Conservation (phyloP, 208 protist genomes). For the Acanthamoeba lenticulata region DNA sequence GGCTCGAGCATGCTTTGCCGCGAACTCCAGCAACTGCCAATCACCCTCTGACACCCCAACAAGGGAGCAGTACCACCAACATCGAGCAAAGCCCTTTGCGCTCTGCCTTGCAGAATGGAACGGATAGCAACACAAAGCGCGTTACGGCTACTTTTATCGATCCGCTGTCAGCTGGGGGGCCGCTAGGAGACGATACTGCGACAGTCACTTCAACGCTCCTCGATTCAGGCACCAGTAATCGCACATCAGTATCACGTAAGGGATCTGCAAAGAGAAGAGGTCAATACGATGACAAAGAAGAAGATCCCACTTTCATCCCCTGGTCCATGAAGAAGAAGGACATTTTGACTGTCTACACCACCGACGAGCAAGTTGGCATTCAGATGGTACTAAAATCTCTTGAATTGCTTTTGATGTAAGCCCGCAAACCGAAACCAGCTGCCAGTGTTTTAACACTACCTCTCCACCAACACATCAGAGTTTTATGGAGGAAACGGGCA, state of each 20-base stretch:
- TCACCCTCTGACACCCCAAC: conserved; percentile 5
- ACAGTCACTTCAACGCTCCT: no score
- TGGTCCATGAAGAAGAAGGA: conserved; percentile 76
- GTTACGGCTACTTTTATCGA: background rate
- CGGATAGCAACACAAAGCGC: no score
- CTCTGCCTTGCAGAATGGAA: background rate
- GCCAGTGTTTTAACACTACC: no score
- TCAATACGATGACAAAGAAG: background rate
- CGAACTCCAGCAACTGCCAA: background rate
- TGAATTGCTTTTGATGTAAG: no score
- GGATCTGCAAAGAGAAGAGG: background rate
- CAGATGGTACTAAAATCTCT: conserved; percentile 70
- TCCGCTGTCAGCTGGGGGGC: background rate
- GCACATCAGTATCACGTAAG: background rate
- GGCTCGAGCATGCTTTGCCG: background rate
- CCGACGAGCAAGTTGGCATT: conserved; percentile 63
- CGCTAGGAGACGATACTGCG: no score
- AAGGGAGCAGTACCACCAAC: no score
- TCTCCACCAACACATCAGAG: no score
- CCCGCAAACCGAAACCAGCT: no score
- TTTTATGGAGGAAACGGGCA: background rate
- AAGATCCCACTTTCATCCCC: conserved; percentile 71
- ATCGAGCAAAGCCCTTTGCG: no score
- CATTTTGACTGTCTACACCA: conserved; percentile 79
- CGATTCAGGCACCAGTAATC: no score